Percentiles rank a stretch among this genome's conserved stretches.
Conservation (phyloP, 768 basidiomycete species). For the Boletus insuetus region DNA sequence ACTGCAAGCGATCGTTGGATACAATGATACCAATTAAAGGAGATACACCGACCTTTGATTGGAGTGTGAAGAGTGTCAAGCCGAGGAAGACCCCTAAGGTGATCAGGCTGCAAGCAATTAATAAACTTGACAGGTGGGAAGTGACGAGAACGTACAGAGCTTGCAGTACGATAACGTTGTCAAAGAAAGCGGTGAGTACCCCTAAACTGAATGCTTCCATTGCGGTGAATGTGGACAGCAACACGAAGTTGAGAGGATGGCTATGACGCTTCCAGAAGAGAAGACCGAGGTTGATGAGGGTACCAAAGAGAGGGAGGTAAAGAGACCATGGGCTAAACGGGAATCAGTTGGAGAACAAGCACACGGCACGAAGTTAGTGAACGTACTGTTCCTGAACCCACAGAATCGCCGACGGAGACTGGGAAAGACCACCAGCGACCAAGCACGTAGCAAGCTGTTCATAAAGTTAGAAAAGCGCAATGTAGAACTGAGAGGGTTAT, state of each 20-base stretch:
- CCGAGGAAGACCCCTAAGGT: constrained; percentile 93
- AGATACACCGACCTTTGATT: constrained; percentile 67
- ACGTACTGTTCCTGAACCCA: constrained; percentile 76
- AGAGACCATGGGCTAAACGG: constrained; percentile 67
- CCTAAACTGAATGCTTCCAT: constrained; percentile 92
- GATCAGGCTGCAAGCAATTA: constrained; percentile 55
- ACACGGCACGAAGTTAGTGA: neutral
- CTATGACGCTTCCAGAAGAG: constrained; percentile 93
- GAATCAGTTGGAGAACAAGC: neutral
- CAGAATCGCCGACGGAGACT: constrained; percentile 52
- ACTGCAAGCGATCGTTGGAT: constrained; percentile 42
- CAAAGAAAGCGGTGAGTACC: constrained; percentile 73
- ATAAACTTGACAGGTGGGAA: neutral
- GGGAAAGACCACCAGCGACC: constrained; percentile 70
- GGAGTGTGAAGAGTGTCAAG: constrained; percentile 90
- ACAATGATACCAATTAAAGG: neutral
- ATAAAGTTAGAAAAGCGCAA: neutral
- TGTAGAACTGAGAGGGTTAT: neutral
- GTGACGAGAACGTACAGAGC: constrained; percentile 58
- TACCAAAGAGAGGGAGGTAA: constrained; percentile 75
- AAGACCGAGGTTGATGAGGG: constrained; percentile 73
- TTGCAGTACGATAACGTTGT: constrained; percentile 74
- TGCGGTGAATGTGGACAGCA: constrained; percentile 84
- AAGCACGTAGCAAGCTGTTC: constrained; percentile 68
- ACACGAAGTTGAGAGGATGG: constrained; percentile 82